Conservation (phyloP, 345 rosid genomes). For the Salix dunnii region DNA sequence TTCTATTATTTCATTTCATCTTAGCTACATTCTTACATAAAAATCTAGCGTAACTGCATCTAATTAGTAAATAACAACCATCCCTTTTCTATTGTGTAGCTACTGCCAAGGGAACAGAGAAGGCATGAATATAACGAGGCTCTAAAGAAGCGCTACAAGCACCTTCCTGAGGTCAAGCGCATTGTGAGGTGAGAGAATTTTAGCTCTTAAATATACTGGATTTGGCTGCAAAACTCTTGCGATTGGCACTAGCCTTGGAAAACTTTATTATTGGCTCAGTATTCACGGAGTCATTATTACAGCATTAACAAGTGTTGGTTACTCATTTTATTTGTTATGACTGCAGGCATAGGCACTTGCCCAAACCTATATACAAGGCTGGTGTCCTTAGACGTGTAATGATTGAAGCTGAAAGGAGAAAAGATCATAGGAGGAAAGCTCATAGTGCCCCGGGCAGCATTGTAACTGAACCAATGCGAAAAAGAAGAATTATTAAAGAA, state of each 20-base stretch:
- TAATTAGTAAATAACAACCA: background rate
- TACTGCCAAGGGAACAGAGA: slow-evolving; percentile 82
- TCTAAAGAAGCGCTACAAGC: slow-evolving; percentile 80
- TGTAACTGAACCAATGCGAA: slow-evolving; percentile 48
- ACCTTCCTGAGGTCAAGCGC: slow-evolving; percentile 85
- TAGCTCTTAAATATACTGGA: background rate
- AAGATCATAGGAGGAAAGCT: slow-evolving; percentile 77
- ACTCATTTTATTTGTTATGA: slow-evolving; percentile 4
- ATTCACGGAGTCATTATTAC: background rate
- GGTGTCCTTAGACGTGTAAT: slow-evolving; percentile 37
- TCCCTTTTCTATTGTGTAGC: slow-evolving; percentile 34
- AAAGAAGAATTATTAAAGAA: slow-evolving; percentile 74
- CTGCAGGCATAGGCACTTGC: slow-evolving; percentile 88
- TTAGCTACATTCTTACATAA: background rate
- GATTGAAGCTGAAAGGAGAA: slow-evolving; percentile 66
- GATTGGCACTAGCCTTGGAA: background rate
- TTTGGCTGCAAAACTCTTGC: background rate
- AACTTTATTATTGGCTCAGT: background rate
- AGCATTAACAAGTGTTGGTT: background rate
- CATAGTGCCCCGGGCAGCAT: slow-evolving; percentile 84
- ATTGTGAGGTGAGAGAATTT: slow-evolving; percentile 55
- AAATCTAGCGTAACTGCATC: background rate
- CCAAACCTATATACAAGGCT: slow-evolving; percentile 80
- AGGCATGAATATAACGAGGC: slow-evolving; percentile 81
- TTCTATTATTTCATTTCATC: background rate